Evolutionary conservation across 2,329 filamentous ascomycete species (phyloP), one percentile per base, ranked within the genome.

Genomic region (Juglanconis juglandina): DNA sequence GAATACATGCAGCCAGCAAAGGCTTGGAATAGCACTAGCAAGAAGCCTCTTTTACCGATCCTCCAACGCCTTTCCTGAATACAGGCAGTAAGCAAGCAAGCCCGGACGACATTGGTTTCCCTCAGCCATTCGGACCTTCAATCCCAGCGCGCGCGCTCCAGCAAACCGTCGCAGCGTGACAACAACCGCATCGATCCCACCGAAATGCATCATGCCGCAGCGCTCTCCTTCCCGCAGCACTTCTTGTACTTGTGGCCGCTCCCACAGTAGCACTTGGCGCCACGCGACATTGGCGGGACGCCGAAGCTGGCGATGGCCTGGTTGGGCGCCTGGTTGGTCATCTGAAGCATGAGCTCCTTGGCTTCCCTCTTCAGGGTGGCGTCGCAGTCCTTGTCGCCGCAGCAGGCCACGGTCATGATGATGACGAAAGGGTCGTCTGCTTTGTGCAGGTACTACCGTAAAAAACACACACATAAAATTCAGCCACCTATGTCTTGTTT

Each of bases 351-450:
- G 53, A 63, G 61, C 37, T 50, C 54, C 2, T 46, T n/a, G 4
- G 61, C 61, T 54, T 63, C 61, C 53, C 57, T 32, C 61, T 61
- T 63, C 14, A 63, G 54, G 14, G 24, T 52, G 44, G 32, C 46
- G 58, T 63, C 61, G 35, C 61, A 63, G 2, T 11, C 46, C 5
- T 24, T 14, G 1, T 34, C 17, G 41, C 47, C 53, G 46, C 61
- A 63, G 58, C 61, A 63, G 7, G 61, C 61, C 33, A 63, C 61
- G 5, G 61, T 61, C 61, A 63, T 63, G 61, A 63, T 63, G 58
- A 63, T 63, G 30, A 63, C 61, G 32, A 63, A 63, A 2, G 61
- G 61, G 51, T 63, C 61, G 24, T 63, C 61, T 47, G 13, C 7
- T 39, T 61, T 63, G 54, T 63, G 61, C 8, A 63, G 61, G n/a